Evolutionary conservation across 331 rosid genomes (phyloP).

Genomic region (Malus hybrid): DNA sequence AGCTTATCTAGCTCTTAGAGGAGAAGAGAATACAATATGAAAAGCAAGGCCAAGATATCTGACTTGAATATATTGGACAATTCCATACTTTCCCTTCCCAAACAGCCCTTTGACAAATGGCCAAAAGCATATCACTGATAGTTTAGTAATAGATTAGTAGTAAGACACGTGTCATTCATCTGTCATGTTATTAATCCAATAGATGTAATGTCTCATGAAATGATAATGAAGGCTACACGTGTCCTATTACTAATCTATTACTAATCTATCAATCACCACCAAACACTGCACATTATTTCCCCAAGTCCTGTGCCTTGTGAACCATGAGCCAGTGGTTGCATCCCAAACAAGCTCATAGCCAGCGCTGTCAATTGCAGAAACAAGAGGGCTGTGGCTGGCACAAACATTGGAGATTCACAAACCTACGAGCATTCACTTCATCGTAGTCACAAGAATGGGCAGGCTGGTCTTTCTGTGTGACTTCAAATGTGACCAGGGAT

Average conservation of each 20-base stretch:
- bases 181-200: no score
- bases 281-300: conserved; percentile 19
- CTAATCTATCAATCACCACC: not conserved
- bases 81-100: conserved; percentile 27
- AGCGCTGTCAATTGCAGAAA: conserved; percentile 16
- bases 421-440: not conserved
- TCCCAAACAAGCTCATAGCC: conserved; percentile 1
- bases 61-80: conserved; percentile 18
- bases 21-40: not conserved
- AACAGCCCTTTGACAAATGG: conserved; percentile 26
- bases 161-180: no score
- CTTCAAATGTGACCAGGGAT: conserved; percentile 22
- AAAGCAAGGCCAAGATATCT: conserved; percentile 3
- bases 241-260: no score
- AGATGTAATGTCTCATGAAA: no score
- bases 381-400: conserved; percentile 17
- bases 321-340: not conserved
- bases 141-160: no score
- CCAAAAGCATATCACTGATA: conserved; percentile 1
- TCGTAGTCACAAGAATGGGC: not conserved
- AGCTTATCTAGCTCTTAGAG: no score
- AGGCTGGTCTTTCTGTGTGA: conserved; percentile 18
- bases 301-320: not conserved
- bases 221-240: no score
- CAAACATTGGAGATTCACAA: conserved; percentile 20